Conservation (phyloP, 768 basidiomycete genomes). For the Lactarius psammicola region DNA sequence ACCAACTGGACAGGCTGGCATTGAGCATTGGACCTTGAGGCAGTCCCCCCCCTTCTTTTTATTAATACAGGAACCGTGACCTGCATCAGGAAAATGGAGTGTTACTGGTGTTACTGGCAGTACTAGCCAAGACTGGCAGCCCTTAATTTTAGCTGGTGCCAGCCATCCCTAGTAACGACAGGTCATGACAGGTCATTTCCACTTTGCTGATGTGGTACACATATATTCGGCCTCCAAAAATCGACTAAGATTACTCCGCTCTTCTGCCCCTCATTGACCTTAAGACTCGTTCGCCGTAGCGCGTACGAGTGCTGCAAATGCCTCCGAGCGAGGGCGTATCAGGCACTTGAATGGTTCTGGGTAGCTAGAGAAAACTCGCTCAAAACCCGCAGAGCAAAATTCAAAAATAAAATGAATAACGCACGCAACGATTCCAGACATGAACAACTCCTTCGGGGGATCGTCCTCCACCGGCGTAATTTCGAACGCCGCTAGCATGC, state of each 20-base stretch:
- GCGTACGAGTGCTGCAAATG: not conserved
- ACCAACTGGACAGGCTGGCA: not conserved
- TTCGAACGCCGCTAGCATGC: not conserved
- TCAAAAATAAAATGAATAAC: not conserved
- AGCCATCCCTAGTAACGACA: too few species aligned
- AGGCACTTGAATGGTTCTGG: slow-evolving; percentile 1
- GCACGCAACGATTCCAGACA: slow-evolving; percentile 1
- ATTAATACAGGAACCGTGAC: not conserved
- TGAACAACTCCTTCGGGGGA: not conserved
- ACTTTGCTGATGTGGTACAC: too few species aligned
- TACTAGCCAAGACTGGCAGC: too few species aligned
- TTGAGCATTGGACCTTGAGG: not conserved
- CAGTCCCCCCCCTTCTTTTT: not conserved
- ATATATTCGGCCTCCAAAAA: not conserved
- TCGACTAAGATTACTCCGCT: not conserved
- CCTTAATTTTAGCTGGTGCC: too few species aligned
- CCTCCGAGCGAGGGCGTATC: slow-evolving; percentile 2
- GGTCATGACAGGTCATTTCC: too few species aligned
- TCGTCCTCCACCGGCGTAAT: not conserved
- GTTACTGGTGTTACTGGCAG: too few species aligned
- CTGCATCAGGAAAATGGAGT: too few species aligned
- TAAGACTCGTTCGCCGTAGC: slow-evolving; percentile 1
- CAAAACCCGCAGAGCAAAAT: not conserved
- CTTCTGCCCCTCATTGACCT: not conserved
- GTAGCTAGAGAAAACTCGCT: not conserved